Evolutionary conservation across 768 basidiomycete species (phyloP).

Genomic region (Trametes punicea): DNA sequence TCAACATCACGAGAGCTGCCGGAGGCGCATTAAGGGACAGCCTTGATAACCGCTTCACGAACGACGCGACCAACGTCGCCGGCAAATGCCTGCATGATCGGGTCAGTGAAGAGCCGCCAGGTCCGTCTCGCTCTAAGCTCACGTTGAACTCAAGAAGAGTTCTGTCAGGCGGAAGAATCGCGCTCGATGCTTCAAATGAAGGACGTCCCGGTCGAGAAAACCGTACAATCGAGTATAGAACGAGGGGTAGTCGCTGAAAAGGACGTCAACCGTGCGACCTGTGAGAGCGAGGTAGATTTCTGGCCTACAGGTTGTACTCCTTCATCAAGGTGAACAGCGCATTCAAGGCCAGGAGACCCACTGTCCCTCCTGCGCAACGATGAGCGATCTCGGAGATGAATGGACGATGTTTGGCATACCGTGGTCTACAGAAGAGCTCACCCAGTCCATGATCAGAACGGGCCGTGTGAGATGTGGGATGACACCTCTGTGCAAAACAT

Average conservation of each 20-base stretch:
- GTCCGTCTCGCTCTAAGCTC: slow-evolving; percentile 28
- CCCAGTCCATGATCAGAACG: slow-evolving; percentile 88
- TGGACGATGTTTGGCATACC: slow-evolving; percentile 44
- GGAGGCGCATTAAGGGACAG: slow-evolving; percentile 85
- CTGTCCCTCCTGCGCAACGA: slow-evolving; percentile 59
- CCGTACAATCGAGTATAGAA: slow-evolving; percentile 93
- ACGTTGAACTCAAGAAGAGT: slow-evolving; percentile 91
- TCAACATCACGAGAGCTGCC: slow-evolving; percentile 82
- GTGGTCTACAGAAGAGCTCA: slow-evolving; percentile 76
- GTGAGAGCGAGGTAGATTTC: neutral
- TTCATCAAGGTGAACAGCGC: slow-evolving; percentile 88
- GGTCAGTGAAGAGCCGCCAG: neutral
- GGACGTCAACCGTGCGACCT: neutral
- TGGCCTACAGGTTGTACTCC: slow-evolving; percentile 85
- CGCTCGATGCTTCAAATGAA: slow-evolving; percentile 90
- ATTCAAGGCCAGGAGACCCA: slow-evolving; percentile 88
- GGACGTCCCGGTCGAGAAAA: slow-evolving; percentile 81
- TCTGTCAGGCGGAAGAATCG: slow-evolving; percentile 94
- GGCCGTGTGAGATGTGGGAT: slow-evolving; percentile 80
- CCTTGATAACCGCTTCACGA: slow-evolving; percentile 86
- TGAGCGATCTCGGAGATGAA: neutral
- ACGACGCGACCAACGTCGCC: slow-evolving; percentile 87
- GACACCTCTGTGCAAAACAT: slow-evolving; percentile 79
- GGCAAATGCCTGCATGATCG: slow-evolving; percentile 67
- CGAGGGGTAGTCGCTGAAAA: slow-evolving; percentile 85